These are phyloP conservation scores for Erodium texanum DNA, from an alignment of 441 rosid genomes.

Conservation along the genomic window DNA sequence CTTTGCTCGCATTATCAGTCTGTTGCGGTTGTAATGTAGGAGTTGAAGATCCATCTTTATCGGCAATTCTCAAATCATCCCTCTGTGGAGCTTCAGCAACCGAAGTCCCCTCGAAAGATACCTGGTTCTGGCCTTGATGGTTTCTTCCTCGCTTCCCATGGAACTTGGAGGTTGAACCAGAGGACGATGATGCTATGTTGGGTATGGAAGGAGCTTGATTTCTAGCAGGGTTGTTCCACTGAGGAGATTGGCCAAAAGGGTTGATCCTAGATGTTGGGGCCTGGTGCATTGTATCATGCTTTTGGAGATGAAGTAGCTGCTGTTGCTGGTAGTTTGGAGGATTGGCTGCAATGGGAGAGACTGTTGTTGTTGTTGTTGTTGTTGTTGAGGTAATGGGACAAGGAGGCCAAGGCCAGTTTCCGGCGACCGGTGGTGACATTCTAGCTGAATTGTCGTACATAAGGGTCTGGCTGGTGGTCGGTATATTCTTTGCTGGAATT, in stretches of 20 bases:
- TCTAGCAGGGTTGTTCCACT: slow-evolving; percentile 23
- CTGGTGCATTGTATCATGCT: too few relatives aligned
- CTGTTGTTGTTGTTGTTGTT: slow-evolving; percentile 12
- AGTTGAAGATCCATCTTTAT: slow-evolving; percentile 24
- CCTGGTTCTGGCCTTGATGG: slow-evolving; percentile 29
- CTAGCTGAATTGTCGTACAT: slow-evolving; percentile 32
- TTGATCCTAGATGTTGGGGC: neutral
- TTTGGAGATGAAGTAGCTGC: slow-evolving; percentile 12
- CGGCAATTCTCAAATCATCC: slow-evolving; percentile 24
- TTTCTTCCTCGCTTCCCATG: neutral
- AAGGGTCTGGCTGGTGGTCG: slow-evolving; percentile 20
- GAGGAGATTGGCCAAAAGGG: slow-evolving; percentile 22
- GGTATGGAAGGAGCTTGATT: neutral
- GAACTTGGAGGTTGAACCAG: too few relatives aligned
- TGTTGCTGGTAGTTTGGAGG: slow-evolving; percentile 2
- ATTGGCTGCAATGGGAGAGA: too few relatives aligned
- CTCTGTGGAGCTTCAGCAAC: slow-evolving; percentile 23
- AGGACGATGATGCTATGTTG: neutral
- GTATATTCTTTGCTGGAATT: neutral
- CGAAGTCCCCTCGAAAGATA: slow-evolving; percentile 27
- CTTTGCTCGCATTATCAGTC: slow-evolving; percentile 27
- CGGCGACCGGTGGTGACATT: slow-evolving; percentile 12
- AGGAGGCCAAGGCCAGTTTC: slow-evolving; percentile 34
- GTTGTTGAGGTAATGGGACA: slow-evolving; percentile 19
- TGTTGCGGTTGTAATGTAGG: slow-evolving; percentile 20